Base-by-base conservation (phyloP, 2,329 filamentous ascomycete species). In the Parafenestella ontariensis region DNA sequence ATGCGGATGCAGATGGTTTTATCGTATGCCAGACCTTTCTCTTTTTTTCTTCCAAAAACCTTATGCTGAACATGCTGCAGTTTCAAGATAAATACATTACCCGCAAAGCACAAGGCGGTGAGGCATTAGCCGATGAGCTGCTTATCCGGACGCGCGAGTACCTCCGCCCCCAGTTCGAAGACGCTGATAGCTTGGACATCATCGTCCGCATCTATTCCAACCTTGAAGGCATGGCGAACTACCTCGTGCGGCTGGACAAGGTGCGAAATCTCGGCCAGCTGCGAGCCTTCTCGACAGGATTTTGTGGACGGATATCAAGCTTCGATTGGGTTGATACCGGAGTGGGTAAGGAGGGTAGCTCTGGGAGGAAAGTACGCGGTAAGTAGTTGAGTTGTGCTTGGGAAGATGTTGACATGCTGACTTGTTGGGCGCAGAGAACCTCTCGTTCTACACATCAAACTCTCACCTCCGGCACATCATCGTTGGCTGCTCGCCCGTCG, bases 41-140 rank as follows among this genome's bases (percentile, higher is more conserved):
- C 39, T 29, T n/a, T 41, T 36, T 2, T 41, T 13, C 3, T 29
- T 29, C 43, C 17, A 15, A 17, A 13, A n/a, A n/a, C 5, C 15
- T 4, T 3, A 11, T 21, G 18, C 45, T 64, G 9, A 62, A 17
- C 20, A 7, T 31, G 17, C 9, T 5, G 3, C 28, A 75, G 73
- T 76, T 76, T 52, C 72, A 72, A 54, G 73, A 76, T 61, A 74
- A 71, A 48, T 76, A 70, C 50, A 61, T 73, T 23, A 75, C 73
- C 28, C 65, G 67, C 26, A 70, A 72, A 33, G 65, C 69, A 5
- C 69, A 73, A 59, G 71, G 73, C 21, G 73, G 73, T 5, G 73
- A 75, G 48, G 58, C 67, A 34, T 48, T 74, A 2, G 72, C 73
- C 18, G 73, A 76, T 36, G 72, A 76, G 44, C 59, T 76, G 11